These are phyloP conservation scores for Nicotiana rustica DNA, from an alignment of 305 asterid species.

Conservation along the genomic window DNA sequence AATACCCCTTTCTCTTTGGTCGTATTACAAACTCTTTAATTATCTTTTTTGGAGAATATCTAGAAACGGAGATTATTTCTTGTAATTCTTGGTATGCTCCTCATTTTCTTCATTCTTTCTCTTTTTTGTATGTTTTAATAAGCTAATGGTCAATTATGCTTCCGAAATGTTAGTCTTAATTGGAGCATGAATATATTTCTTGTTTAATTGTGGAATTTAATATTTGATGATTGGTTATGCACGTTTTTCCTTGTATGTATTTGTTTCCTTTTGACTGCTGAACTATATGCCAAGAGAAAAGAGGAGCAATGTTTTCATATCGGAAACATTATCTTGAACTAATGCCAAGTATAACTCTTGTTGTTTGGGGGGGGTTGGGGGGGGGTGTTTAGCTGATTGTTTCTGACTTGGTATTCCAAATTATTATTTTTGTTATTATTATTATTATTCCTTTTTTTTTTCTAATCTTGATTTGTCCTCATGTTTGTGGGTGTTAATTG, in stretches of 20 bases:
- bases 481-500: not conserved
- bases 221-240: not conserved
- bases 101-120: not conserved
- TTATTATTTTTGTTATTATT: too few species aligned
- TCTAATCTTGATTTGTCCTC: not conserved
- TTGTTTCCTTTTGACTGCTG: not conserved
- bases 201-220: not conserved
- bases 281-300: not conserved
- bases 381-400: not conserved
- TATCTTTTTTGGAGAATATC: not conserved
- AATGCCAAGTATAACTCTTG: constrained; percentile 12
- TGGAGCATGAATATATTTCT: not conserved
- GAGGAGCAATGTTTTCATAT: not conserved
- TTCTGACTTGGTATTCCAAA: not conserved
- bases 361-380: not conserved
- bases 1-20: not conserved
- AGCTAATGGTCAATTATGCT: not conserved
- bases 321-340: not conserved
- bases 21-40: not conserved
- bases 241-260: not conserved
- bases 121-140: not conserved
- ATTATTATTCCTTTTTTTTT: not conserved
- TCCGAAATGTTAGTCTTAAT: not conserved
- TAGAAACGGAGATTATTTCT: not conserved
- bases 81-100: not conserved